Conservation (phyloP, 768 basidiomycete genomes). For the Lentinula aciculospora region DNA sequence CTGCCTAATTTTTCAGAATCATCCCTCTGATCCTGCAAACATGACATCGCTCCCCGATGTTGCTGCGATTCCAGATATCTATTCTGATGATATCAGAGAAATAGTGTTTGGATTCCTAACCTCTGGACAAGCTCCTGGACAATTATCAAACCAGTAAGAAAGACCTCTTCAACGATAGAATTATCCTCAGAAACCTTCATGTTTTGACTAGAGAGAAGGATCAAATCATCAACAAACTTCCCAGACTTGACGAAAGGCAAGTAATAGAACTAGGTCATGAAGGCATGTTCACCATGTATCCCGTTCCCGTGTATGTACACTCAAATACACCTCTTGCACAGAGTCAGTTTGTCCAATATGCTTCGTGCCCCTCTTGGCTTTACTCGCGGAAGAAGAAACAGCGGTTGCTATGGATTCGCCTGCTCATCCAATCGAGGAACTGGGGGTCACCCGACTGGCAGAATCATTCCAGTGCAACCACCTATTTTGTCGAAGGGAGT, state of each 20-base stretch:
- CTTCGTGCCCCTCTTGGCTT: slow-evolving; percentile 58
- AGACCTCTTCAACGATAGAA: no score
- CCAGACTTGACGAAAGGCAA: slow-evolving; percentile 45
- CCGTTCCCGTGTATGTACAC: background rate
- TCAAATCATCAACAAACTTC: slow-evolving; percentile 39
- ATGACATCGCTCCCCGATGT: background rate
- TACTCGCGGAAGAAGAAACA: slow-evolving; percentile 70
- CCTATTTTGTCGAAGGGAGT: slow-evolving; percentile 82
- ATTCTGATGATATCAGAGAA: background rate
- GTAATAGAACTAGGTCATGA: slow-evolving; percentile 39
- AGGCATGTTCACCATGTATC: slow-evolving; percentile 23
- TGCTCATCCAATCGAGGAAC: slow-evolving; percentile 59
- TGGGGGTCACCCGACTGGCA: slow-evolving; percentile 63
- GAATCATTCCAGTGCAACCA: slow-evolving; percentile 55
- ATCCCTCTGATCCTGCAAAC: background rate
- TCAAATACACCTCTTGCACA: slow-evolving; percentile 19
- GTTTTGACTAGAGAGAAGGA: slow-evolving; percentile 26
- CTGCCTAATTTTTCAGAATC: no score
- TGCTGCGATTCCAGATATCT: background rate
- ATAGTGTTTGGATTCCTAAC: slow-evolving; percentile 1
- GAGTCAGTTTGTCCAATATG: slow-evolving; percentile 77
- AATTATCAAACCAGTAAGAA: slow-evolving; percentile 3
- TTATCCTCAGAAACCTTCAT: no score
- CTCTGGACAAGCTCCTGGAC: background rate
- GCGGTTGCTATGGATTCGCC: slow-evolving; percentile 76